Base-by-base conservation (phyloP, 148 eudicot genomes). In the Rhododendron molle region DNA sequence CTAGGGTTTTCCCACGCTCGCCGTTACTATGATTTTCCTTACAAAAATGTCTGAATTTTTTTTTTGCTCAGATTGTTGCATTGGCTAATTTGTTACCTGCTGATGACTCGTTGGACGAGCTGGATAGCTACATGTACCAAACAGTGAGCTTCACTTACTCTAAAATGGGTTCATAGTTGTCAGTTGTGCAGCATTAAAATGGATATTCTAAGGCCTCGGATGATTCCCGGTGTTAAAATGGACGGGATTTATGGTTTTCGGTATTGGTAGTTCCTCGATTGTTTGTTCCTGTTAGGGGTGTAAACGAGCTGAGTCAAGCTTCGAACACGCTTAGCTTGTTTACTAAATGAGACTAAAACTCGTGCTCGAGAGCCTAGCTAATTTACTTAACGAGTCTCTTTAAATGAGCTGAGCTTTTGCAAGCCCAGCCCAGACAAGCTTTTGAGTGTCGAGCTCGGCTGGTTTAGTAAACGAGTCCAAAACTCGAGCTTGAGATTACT, bases 81-180 rank as follows among this genome's bases (percentile, higher is more conserved):
- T 88, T 97, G 92, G 99, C 99, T 1, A 97, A 97, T 91, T 93
- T 97, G 89, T 40, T 97, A 90, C 99, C 99, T 3, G 90, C 87
- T 79, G 98, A 97, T 89, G 99, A 97, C 88, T 90, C 93, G 1
- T 89, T 92, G 49, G 99, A 97, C 82, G 99, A 97, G 92, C 92
- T 97, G 84, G 98, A 97, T 83, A 97, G 99, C 92, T 97, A 95
- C 89, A 97, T 97, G 99, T 97, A 97, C 88, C 99, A 97, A 88
- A 97, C 99, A 81, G 99, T 95, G 91, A 91, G 92, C 84, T 30
- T 83, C 5, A 79, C 73, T 60, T 78, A 83, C 32, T 83, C 8
- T 32, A 67, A 16, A 16, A 54, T 54, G 21, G 60, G 9, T n/a
- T 23, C 71, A 7, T 26, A 23, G 1, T 47, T 69, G 26, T 69